Conservation (phyloP, 345 rosid species). For the Boechera retrofracta region DNA sequence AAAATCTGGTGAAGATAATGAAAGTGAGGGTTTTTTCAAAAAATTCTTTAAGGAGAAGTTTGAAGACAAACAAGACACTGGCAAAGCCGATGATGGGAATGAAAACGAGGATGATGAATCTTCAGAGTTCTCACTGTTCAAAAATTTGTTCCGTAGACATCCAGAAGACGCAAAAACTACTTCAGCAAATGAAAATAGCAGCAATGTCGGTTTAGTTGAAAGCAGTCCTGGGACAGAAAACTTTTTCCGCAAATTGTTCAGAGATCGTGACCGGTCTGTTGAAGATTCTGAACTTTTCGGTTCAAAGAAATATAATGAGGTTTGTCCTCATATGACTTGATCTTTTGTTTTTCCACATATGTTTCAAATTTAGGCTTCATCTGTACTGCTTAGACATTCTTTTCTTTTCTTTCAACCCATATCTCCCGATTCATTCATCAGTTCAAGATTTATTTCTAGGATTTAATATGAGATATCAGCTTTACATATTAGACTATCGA, state of each 20-base stretch:
- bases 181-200: slow-evolving; percentile 59
- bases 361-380: slow-evolving; percentile 14
- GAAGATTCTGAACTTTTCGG: slow-evolving; percentile 87
- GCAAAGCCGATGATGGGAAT: slow-evolving; percentile 52
- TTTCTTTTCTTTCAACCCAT: slow-evolving; percentile 4
- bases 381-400: slow-evolving; percentile 24
- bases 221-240: slow-evolving; percentile 96
- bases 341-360: not conserved
- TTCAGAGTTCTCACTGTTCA: slow-evolving; percentile 79
- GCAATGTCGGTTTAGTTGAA: slow-evolving; percentile 58
- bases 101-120: slow-evolving; percentile 68
- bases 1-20: slow-evolving; percentile 78
- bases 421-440: slow-evolving; percentile 1
- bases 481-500: slow-evolving; percentile 1
- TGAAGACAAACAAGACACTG: slow-evolving; percentile 73
- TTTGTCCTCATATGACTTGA: slow-evolving; percentile 37
- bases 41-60: slow-evolving; percentile 79
- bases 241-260: slow-evolving; percentile 93
- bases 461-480: not conserved
- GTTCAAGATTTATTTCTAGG: slow-evolving; percentile 8
- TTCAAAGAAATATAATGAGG: slow-evolving; percentile 82
- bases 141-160: slow-evolving; percentile 80
- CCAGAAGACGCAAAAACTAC: slow-evolving; percentile 75
- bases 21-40: slow-evolving; percentile 82
- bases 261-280: slow-evolving; percentile 88